Evolutionary conservation across 2,329 filamentous ascomycete genomes (phyloP).

Genomic region (Tympanopsis confertula): DNA sequence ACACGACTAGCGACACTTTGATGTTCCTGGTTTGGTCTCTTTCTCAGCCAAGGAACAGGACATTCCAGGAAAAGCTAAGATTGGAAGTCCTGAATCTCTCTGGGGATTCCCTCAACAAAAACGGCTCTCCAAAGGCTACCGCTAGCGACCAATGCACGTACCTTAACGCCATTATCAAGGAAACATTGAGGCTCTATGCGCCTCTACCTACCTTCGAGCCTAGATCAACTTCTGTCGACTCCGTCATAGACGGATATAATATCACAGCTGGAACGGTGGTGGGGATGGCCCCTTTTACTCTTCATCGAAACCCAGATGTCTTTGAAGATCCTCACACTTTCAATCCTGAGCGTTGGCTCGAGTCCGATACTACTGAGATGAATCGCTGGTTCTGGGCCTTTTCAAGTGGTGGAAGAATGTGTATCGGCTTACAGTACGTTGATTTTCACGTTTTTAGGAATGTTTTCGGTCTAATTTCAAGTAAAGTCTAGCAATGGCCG

Average conservation of each 20-base stretch:
- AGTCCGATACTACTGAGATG: constrained; percentile 5
- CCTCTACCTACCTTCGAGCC: constrained; percentile 39
- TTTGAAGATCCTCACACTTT: constrained; percentile 15
- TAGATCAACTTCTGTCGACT: constrained; percentile 21
- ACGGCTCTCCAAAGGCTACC: constrained; percentile 19
- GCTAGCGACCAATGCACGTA: constrained; percentile 25
- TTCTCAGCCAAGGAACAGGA: constrained; percentile 25
- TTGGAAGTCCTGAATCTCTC: constrained; percentile 24
- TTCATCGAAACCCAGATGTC: constrained; percentile 19
- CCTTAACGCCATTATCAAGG: constrained; percentile 35
- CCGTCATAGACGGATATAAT: constrained; percentile 17
- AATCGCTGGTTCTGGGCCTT: constrained; percentile 9
- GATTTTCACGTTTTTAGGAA: neutral
- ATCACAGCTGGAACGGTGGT: constrained; percentile 16
- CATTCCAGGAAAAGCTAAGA: constrained; percentile 30
- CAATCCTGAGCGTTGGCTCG: constrained; percentile 18
- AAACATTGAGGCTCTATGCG: constrained; percentile 34
- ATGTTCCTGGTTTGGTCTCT: constrained; percentile 38
- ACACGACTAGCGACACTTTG: constrained; percentile 37
- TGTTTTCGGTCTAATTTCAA: neutral
- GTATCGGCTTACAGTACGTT: constrained; percentile 9
- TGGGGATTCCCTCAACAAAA: constrained; percentile 8
- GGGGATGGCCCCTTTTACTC: constrained; percentile 21
- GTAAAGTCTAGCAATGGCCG: constrained; percentile 32
- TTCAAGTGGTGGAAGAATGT: constrained; percentile 8